Conservation (phyloP, 2,329 filamentous ascomycete species). For the Tolypocladium cylindrosporum region DNA sequence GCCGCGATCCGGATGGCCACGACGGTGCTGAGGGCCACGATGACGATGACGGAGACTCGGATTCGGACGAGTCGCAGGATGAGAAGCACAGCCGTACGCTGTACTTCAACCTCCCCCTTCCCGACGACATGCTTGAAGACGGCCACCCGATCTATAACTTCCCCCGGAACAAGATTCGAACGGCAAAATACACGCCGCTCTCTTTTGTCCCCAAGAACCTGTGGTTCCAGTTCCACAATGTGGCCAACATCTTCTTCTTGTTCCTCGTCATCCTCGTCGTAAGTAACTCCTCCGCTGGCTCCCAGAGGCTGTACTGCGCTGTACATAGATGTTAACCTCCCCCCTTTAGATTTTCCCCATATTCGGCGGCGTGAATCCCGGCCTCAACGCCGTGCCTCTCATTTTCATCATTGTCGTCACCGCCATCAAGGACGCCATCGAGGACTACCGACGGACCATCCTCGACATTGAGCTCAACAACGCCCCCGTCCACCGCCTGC, state of each 20-base stretch:
- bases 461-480: slow-evolving; percentile 95
- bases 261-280: slow-evolving; percentile 92
- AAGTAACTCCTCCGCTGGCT: slow-evolving; percentile 31
- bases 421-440: slow-evolving; percentile 86
- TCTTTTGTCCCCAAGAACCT: slow-evolving; percentile 95
- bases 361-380: slow-evolving; percentile 86
- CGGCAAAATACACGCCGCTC: slow-evolving; percentile 91
- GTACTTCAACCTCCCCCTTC: slow-evolving; percentile 81
- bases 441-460: slow-evolving; percentile 86
- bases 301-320: neutral
- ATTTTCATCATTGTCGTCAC: slow-evolving; percentile 88
- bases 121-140: slow-evolving; percentile 63
- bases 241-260: slow-evolving; percentile 97
- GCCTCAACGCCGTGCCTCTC: slow-evolving; percentile 78
- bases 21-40: slow-evolving; percentile 20
- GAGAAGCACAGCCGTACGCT: slow-evolving; percentile 45
- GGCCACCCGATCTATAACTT: slow-evolving; percentile 63
- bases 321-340: slow-evolving; percentile 3
- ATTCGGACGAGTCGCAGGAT: slow-evolving; percentile 26
- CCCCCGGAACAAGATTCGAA: slow-evolving; percentile 91
- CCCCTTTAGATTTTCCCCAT: slow-evolving; percentile 77
- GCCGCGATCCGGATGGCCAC: slow-evolving; percentile 16
- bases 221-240: slow-evolving; percentile 96
- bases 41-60: slow-evolving; percentile 19
- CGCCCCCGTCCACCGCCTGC: slow-evolving; percentile 80